Conservation (phyloP, 2,329 filamentous ascomycete genomes). For the Didymella exigua region DNA sequence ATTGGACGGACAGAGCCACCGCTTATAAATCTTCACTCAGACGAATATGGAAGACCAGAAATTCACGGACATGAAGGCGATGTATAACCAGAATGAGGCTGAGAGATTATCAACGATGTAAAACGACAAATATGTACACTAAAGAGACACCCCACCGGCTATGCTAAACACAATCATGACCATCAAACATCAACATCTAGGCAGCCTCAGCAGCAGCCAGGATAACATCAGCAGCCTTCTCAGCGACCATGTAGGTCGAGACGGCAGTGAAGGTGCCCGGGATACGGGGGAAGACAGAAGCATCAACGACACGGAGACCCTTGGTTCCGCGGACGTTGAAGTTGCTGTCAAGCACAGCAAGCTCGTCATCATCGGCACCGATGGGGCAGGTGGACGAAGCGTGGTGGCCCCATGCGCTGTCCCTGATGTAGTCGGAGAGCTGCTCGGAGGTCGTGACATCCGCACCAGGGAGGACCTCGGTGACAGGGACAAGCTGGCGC, state of each 20-base stretch:
- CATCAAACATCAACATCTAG: neutral
- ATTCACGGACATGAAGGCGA: too few relatives aligned
- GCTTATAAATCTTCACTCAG: too few relatives aligned
- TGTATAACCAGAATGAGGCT: too few relatives aligned
- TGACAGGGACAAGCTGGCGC: slow-evolving; percentile 43
- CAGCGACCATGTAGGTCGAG: slow-evolving; percentile 62
- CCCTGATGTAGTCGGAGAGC: slow-evolving; percentile 37
- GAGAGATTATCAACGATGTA: neutral
- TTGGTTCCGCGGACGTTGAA: slow-evolving; percentile 60
- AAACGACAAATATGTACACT: slow-evolving; percentile 5
- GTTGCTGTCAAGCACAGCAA: slow-evolving; percentile 60
- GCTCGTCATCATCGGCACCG: slow-evolving; percentile 55
- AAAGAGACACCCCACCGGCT: neutral
- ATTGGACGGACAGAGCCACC: too few relatives aligned
- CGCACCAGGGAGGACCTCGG: slow-evolving; percentile 56
- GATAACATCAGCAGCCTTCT: slow-evolving; percentile 69
- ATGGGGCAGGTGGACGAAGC: slow-evolving; percentile 64
- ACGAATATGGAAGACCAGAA: too few relatives aligned
- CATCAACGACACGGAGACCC: slow-evolving; percentile 58
- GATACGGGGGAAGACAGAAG: slow-evolving; percentile 38
- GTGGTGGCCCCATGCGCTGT: slow-evolving; percentile 57
- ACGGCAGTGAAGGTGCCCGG: slow-evolving; percentile 61
- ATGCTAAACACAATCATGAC: slow-evolving; percentile 5
- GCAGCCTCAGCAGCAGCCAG: slow-evolving; percentile 24
- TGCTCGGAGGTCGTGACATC: slow-evolving; percentile 48